Evolutionary conservation across 2,329 filamentous ascomycete species (phyloP).

Genomic region (Fusarium veterinarium): DNA sequence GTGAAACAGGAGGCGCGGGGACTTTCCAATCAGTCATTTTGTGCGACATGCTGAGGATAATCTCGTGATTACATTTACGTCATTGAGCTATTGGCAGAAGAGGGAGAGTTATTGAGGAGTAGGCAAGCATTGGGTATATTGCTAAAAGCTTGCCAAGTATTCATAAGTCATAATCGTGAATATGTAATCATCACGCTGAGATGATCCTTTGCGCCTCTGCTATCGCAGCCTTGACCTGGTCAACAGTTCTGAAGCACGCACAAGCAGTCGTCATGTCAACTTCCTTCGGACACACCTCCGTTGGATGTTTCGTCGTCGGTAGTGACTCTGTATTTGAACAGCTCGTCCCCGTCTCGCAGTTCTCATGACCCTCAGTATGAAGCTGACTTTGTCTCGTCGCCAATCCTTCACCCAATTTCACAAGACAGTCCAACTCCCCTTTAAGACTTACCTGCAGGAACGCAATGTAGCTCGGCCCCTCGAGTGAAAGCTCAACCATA

Average conservation of each 20-base stretch:
- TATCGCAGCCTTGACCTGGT: constrained; percentile 17
- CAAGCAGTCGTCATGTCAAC: constrained; percentile 30
- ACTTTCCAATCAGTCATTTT: neutral
- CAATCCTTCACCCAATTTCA: constrained; percentile 1
- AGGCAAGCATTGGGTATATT: constrained; percentile 1
- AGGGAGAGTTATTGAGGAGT: too few species aligned
- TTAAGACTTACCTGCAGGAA: constrained; percentile 7
- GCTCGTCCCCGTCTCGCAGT: constrained; percentile 24
- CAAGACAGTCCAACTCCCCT: neutral
- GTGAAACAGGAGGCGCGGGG: neutral
- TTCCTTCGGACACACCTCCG: constrained; percentile 23
- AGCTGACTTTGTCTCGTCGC: constrained; percentile 22
- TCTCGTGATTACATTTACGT: neutral
- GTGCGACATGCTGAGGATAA: neutral
- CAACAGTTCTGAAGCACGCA: constrained; percentile 23
- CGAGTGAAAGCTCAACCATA: constrained; percentile 4
- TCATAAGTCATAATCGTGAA: neutral
- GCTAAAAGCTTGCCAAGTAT: neutral
- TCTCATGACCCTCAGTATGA: constrained; percentile 23
- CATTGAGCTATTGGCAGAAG: neutral
- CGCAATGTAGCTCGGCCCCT: neutral
- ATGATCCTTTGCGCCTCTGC: constrained; percentile 13
- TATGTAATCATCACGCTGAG: neutral
- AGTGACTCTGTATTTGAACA: constrained; percentile 23
- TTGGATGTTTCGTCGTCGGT: constrained; percentile 9